Base-by-base conservation (phyloP, 179 eudicot genomes). In the Nepenthes alata region DNA sequence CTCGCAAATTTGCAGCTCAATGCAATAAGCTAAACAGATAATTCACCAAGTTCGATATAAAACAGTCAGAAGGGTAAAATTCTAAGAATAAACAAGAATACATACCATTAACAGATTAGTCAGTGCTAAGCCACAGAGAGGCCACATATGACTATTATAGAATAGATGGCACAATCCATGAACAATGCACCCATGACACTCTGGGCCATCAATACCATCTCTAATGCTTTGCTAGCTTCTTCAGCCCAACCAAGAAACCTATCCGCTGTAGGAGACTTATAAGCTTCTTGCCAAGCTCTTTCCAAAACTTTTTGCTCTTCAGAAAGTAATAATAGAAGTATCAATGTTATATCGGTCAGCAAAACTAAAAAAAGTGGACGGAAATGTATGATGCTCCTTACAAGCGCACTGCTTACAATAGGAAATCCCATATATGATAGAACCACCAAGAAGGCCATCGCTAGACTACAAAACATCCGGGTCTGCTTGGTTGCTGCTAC, bases 111-210 rank as follows among this genome's bases (percentile, higher is more conserved):
- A 35, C 36, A 12, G 5, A 11, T 5, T 11, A 34, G 11, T 3
- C 44, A 35, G 37, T 7, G 4, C 34, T 52, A 52, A 7, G 53
- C 67, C 56, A 65, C 11, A 2, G 88, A 74, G 55, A 86, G 73
- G 61, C 84, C 81, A 58, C 84, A 83, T 49, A 91, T 63, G 48
- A 86, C 75, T 55, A 81, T 78, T 4, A 83, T 55, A 2, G 86
- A 79, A 65, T 89, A 91, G 34, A 91, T 73, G 59, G 85, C 73
- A 69, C 78, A 81, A 62, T 91, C 98, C 77, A 87, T 71, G 73
- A 86, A 86, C 50, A 91, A 37, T 8, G 89, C 78, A 58, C 78
- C 70, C 54, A 65, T 2, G 11, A 80, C 69, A 15, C 70, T 86
- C 78, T 81, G 84, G 76, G 89, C 67, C 72, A 85, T 66, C 68